Base-by-base conservation (phyloP, 192 early-diverging fungal species). In the Backusella psychrophila region DNA sequence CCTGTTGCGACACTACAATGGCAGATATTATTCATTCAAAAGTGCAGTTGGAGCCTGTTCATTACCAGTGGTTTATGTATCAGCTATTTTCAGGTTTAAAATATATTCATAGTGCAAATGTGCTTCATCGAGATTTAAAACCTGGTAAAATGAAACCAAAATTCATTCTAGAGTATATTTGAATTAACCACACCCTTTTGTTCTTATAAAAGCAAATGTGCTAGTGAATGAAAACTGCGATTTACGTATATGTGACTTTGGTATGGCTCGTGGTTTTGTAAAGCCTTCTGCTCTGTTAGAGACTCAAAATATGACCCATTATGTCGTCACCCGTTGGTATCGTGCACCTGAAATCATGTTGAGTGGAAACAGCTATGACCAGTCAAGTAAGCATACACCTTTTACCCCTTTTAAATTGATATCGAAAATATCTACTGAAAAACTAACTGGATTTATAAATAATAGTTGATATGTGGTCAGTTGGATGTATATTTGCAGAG, bases 401-500 rank as follows among this genome's bases (percentile, higher is more conserved):
- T 44, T 17, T 5, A 44, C 15, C 12, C 15, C 12, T 44, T 44
- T 17, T 52, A 2, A 23, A 68, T 56, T 53, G 17, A 23, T 21
- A n/a, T 53, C 49, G 49, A 39, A 39, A 44, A 49, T 34, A 15
- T 33, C 15, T 11, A 49, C 38, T 65, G 52, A 71, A 46, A 5
- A 11, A 34, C 29, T 19, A 71, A 41, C 15, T 12, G 6, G 1
- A 11, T 46, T 34, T 6, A 3, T 49, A 42, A 39, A 41, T 26
- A 33, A 17, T 34, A 86, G 85, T 93, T 59, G 97, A 97, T 82
- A 93, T 97, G 82, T 97, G 96, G 96, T 93, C 93, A 1, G 91
- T 97, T 1, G 97, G 97, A 12, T 98, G 97, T 82, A 97, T 98
- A 67, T 94, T 98, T 85, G 96, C 94, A 26, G 97, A 98, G 81